These are phyloP conservation scores for Aspergillus leporis DNA, from an alignment of 495 filamentous ascomycete species.

Conservation along the genomic window DNA sequence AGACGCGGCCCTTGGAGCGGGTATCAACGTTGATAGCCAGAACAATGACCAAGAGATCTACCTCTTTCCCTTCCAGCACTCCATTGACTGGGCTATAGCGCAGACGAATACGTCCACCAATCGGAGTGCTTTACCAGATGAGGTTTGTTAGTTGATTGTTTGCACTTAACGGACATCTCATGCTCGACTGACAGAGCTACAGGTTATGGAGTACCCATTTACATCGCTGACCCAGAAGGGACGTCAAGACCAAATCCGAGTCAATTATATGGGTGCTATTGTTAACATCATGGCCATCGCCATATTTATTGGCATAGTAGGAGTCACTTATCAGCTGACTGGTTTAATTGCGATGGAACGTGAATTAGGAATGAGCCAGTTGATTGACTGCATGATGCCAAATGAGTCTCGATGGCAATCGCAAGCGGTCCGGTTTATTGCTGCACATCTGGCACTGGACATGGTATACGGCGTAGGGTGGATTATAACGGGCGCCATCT, in stretches of 20 bases:
- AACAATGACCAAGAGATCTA: slow-evolving; percentile 73
- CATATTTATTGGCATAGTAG: slow-evolving; percentile 68
- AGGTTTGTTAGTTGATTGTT: slow-evolving; percentile 19
- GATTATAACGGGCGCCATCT: slow-evolving; percentile 64
- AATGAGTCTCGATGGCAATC: slow-evolving; percentile 63
- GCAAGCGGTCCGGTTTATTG: slow-evolving; percentile 64
- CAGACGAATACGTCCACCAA: slow-evolving; percentile 42
- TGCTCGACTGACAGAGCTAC: slow-evolving; percentile 1
- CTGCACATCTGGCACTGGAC: slow-evolving; percentile 68
- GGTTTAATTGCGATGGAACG: slow-evolving; percentile 76
- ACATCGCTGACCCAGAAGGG: slow-evolving; percentile 67
- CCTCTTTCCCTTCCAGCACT: slow-evolving; percentile 72
- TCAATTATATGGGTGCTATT: slow-evolving; percentile 66
- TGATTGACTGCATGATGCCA: slow-evolving; percentile 82
- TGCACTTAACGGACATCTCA: background rate
- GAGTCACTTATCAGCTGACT: slow-evolving; percentile 72
- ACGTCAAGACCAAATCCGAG: slow-evolving; percentile 58
- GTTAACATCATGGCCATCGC: slow-evolving; percentile 67
- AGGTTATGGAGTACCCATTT: slow-evolving; percentile 67
- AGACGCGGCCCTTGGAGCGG: slow-evolving; percentile 62
- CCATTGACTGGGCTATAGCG: slow-evolving; percentile 73
- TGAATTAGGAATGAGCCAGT: slow-evolving; percentile 75
- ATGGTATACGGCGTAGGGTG: slow-evolving; percentile 68
- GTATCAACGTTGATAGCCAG: slow-evolving; percentile 56
- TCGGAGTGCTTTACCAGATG: slow-evolving; percentile 40